Percentiles rank a stretch among this genome's conserved stretches.
These are phyloP conservation scores for Trichophyton benhamiae DNA, from an alignment of 2,329 filamentous ascomycete genomes.

Conservation along the genomic window DNA sequence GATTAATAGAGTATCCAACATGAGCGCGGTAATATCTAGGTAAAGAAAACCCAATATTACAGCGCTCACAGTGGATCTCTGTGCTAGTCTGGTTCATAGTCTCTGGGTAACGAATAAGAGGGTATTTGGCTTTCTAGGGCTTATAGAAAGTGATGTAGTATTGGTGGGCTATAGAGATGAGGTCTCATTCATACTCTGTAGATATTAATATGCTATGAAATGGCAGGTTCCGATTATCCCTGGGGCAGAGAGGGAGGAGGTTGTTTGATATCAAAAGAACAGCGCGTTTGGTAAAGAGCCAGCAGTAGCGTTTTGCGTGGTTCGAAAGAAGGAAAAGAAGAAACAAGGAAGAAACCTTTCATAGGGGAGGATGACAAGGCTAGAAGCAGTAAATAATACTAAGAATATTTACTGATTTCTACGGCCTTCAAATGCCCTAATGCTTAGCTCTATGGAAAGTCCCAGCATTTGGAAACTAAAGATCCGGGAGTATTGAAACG, in stretches of 20 bases:
- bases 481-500: neutral
- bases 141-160: neutral
- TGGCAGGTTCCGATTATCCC: neutral
- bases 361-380: neutral
- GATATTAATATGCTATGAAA: neutral
- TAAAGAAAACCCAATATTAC: constrained; percentile 2
- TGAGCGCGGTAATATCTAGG: constrained; percentile 5
- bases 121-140: neutral
- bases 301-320: neutral
- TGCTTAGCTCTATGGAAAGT: neutral
- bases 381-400: neutral
- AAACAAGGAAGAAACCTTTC: neutral
- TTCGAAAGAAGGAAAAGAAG: neutral
- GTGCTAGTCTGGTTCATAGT: neutral
- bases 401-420: neutral
- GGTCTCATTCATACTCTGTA: neutral
- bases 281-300: neutral
- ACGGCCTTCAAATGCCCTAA: neutral
- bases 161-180: neutral
- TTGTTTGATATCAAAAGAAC: neutral
- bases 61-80: constrained; percentile 1
- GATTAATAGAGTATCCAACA: constrained; percentile 6
- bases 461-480: neutral
- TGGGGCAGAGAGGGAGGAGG: neutral
- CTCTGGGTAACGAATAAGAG: neutral